Conservation (phyloP, 2,329 filamentous ascomycete species). For the Cercospora janseana region DNA sequence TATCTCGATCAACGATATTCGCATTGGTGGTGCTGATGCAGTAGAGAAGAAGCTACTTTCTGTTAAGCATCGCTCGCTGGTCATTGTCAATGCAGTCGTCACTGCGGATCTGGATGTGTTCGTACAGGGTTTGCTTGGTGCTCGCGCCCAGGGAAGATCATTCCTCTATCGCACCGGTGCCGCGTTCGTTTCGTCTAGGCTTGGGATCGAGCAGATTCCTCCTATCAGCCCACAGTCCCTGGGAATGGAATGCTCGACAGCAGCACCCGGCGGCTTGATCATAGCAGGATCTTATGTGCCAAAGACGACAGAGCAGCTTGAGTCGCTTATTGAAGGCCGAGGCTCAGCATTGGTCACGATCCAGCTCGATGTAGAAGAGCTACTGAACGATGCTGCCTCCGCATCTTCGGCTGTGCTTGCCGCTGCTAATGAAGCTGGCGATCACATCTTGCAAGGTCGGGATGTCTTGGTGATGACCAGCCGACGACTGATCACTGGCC, state of each 20-base stretch:
- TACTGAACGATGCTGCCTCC: slow-evolving; percentile 44
- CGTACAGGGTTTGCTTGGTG: slow-evolving; percentile 49
- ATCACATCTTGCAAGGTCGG: slow-evolving; percentile 43
- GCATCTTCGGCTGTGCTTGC: slow-evolving; percentile 39
- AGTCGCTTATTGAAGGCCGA: slow-evolving; percentile 42
- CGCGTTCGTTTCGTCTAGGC: slow-evolving; percentile 50
- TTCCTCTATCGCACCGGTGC: slow-evolving; percentile 50
- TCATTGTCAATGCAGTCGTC: slow-evolving; percentile 55
- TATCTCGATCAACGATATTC: slow-evolving; percentile 50
- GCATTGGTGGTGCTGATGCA: slow-evolving; percentile 45
- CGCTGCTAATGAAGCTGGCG: slow-evolving; percentile 38
- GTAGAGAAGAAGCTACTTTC: slow-evolving; percentile 45
- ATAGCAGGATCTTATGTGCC: slow-evolving; percentile 59
- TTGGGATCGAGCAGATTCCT: slow-evolving; percentile 53
- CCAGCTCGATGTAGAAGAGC: slow-evolving; percentile 49
- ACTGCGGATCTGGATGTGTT: slow-evolving; percentile 58
- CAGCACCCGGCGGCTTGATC: slow-evolving; percentile 50
- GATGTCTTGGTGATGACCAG: slow-evolving; percentile 62
- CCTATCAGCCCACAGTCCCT: slow-evolving; percentile 52
- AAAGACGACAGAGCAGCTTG: slow-evolving; percentile 58
- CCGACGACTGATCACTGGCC: slow-evolving; percentile 51
- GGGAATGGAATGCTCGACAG: slow-evolving; percentile 36
- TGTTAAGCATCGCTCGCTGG: slow-evolving; percentile 41
- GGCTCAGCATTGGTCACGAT: slow-evolving; percentile 47
- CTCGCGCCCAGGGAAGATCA: slow-evolving; percentile 41